Evolutionary conservation across 2,329 filamentous ascomycete species (phyloP).

Genomic region (Sclerotinia borealis): DNA sequence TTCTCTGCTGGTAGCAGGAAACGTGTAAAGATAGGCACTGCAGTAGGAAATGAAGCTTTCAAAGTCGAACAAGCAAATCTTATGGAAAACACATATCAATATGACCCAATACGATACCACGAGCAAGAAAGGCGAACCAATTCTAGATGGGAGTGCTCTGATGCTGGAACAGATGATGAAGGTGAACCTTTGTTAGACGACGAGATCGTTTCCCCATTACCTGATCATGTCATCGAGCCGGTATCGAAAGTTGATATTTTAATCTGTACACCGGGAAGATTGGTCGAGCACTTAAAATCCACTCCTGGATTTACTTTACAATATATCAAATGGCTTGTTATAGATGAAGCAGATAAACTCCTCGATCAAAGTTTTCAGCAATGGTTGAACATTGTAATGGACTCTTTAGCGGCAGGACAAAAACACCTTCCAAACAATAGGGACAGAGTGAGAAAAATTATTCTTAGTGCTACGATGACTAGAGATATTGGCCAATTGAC

Average conservation of each 20-base stretch:
- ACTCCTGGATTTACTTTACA: conserved; percentile 77
- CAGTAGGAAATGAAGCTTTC: conserved; percentile 74
- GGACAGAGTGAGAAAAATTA: conserved; percentile 63
- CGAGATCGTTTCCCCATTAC: conserved; percentile 38
- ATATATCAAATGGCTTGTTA: conserved; percentile 77
- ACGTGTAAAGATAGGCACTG: conserved; percentile 70
- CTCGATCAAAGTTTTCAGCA: conserved; percentile 89
- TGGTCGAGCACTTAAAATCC: conserved; percentile 83
- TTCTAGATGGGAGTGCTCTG: conserved; percentile 42
- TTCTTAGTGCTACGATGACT: conserved; percentile 90
- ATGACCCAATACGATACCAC: conserved; percentile 57
- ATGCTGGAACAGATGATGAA: conserved; percentile 39
- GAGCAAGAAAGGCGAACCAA: conserved; percentile 36
- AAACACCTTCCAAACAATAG: background rate
- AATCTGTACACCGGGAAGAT: conserved; percentile 83
- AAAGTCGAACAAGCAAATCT: conserved; percentile 56
- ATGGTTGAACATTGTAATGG: conserved; percentile 72
- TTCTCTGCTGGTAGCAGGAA: conserved; percentile 52
- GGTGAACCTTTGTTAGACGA: conserved; percentile 33
- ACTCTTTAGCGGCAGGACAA: conserved; percentile 40
- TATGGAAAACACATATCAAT: conserved; percentile 59
- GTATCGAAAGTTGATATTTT: conserved; percentile 77
- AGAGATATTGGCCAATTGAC: conserved; percentile 75
- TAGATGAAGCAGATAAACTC: conserved; percentile 90
- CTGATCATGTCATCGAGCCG: conserved; percentile 58